Evolutionary conservation across 441 rosid genomes (phyloP).

Genomic region (Adansonia gregorii): DNA sequence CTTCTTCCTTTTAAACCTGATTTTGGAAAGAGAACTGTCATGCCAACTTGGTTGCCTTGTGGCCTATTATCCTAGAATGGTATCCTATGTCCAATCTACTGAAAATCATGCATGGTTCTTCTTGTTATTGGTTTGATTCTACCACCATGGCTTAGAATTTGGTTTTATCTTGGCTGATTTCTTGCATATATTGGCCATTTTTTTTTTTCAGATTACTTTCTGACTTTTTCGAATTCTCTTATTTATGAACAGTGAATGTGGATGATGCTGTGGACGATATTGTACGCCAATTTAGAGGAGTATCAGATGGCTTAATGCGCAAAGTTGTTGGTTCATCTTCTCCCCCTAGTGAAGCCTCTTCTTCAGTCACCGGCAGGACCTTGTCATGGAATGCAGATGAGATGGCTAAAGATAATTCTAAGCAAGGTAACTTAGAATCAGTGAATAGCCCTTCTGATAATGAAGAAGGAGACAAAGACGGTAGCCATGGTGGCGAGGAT

Average conservation of each 20-base stretch:
- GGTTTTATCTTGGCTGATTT: slow-evolving; percentile 11
- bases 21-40: not conserved
- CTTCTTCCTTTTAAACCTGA: not conserved
- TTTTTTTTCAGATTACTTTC: not conserved
- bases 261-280: slow-evolving; percentile 99
- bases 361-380: slow-evolving; percentile 44
- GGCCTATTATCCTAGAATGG: not conserved
- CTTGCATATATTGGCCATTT: not conserved
- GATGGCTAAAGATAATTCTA: slow-evolving; percentile 39
- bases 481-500: slow-evolving; percentile 49
- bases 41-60: not conserved
- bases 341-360: slow-evolving; percentile 43
- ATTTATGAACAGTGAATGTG: slow-evolving; percentile 70
- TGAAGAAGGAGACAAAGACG: slow-evolving; percentile 60
- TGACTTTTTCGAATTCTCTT: slow-evolving; percentile 12
- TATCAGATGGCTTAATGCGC: slow-evolving; percentile 87
- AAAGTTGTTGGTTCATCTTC: slow-evolving; percentile 72
- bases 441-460: slow-evolving; percentile 66
- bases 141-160: slow-evolving; percentile 4
- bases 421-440: slow-evolving; percentile 41
- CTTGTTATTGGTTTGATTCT: slow-evolving; percentile 5
- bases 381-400: slow-evolving; percentile 73
- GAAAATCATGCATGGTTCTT: not conserved
- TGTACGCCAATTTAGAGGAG: slow-evolving; percentile 90
- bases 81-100: not conserved